Conservation (phyloP, 2,329 filamentous ascomycete species). For the Fusarium luffae region DNA sequence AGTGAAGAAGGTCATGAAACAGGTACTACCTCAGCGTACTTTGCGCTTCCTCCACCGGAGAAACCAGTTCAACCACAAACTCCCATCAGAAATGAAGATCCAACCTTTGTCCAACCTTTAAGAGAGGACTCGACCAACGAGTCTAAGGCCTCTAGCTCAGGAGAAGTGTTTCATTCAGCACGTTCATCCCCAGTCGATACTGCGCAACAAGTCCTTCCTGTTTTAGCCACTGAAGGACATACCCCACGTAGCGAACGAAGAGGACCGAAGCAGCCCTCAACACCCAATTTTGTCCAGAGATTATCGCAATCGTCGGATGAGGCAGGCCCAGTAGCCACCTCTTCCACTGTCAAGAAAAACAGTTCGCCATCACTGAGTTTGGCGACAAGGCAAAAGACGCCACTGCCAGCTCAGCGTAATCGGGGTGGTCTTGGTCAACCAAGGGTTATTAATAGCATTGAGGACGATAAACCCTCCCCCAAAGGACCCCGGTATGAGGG, state of each 20-base stretch:
- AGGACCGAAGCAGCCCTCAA: neutral
- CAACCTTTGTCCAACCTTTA: slow-evolving; percentile 31
- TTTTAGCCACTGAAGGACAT: slow-evolving; percentile 21
- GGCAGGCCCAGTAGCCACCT: neutral
- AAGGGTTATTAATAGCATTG: slow-evolving; percentile 31
- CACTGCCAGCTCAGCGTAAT: neutral
- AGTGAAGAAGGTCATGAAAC: slow-evolving; percentile 5
- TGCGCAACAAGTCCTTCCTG: slow-evolving; percentile 16
- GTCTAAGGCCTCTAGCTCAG: slow-evolving; percentile 32
- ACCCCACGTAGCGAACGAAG: neutral
- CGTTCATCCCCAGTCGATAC: slow-evolving; percentile 34
- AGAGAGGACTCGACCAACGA: slow-evolving; percentile 37
- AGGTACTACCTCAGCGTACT: slow-evolving; percentile 25
- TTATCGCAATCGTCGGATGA: slow-evolving; percentile 29
- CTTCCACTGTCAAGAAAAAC: slow-evolving; percentile 20
- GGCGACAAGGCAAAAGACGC: neutral
- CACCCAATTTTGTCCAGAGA: slow-evolving; percentile 29
- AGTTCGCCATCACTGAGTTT: slow-evolving; percentile 23
- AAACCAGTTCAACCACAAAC: slow-evolving; percentile 9
- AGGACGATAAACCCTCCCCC: slow-evolving; percentile 21
- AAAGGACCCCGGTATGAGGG: slow-evolving; percentile 47
- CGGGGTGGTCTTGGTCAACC: slow-evolving; percentile 13
- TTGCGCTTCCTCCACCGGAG: slow-evolving; percentile 9
- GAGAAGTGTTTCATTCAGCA: slow-evolving; percentile 39
- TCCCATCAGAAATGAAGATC: slow-evolving; percentile 22